Base-by-base conservation (phyloP, 1,139 yeast genomes). In the Saccharomyces hybrid region DNA sequence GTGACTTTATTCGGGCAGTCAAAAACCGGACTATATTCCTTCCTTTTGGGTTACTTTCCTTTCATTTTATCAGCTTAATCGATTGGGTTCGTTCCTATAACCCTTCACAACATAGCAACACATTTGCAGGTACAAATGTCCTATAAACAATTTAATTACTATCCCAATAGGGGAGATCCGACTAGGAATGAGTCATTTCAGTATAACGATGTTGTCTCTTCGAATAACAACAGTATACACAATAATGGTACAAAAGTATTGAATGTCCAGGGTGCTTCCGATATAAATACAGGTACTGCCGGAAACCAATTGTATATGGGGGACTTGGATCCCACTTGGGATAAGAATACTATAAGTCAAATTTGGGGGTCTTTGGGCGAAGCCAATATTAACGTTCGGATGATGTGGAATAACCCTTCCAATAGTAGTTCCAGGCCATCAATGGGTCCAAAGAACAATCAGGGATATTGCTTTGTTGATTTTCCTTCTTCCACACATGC, bases 381-480 rank as follows among this genome's bases (percentile, higher is more conserved):
- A 67, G 48, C 70, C 57, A 61, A 63, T 61, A 67, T 72, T 58
- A 60, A 73, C 51, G 82, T 81, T 47, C 82, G 81, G 61, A 69
- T 83, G 58, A 82, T 82, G 63, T 79, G 75, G 59, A 63, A 60
- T 49, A 56, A 53, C 14, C 47, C 54, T 47, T 67, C 70, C 5
- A 58, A 66, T 44, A 58, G 65, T 48, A 67, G 62, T 50, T 64
- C 70, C 26, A 29, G 52, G 26, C 52, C 41, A 24, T 16, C 26
- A 28, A 28, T 28, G 16, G 59, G 55, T 11, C 49, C 50, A 19
- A 52, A 52, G 28, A 67, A 68, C n/a, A 86, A 84, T 65, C 81
- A 85, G 7, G 91, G 93, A 3, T 86, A 85, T 68, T 86, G 93
- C 66, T 86, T 86, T 65, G 78, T 86, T 34, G 87, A 85, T 61